Evolutionary conservation across 768 basidiomycete species (phyloP).

Genomic region (Kwoniella sp.): DNA sequence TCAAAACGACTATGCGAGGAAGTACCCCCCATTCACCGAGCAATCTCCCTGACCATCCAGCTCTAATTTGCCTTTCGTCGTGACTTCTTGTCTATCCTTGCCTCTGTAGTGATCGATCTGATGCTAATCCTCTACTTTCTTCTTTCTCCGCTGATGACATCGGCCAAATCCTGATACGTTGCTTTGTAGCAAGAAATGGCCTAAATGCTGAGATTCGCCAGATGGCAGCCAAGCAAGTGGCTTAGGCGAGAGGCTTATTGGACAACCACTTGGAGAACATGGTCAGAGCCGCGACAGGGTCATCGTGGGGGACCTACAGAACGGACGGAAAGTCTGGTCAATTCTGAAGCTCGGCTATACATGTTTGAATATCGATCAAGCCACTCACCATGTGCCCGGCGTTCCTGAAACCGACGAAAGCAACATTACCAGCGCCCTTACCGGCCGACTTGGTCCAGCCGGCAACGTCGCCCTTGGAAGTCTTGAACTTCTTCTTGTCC

Average conservation of each 20-base stretch:
- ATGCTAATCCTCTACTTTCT: no score
- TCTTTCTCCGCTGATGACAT: no score
- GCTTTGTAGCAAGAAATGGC: no score
- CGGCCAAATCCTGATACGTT: no score
- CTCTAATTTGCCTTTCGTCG: no score
- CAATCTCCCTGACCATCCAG: no score
- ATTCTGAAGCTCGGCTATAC: not conserved
- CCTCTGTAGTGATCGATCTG: no score
- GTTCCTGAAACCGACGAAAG: conserved; percentile 74
- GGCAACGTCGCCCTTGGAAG: conserved; percentile 62
- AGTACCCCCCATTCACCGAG: no score
- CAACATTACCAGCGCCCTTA: conserved; percentile 77
- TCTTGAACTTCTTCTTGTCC: conserved; percentile 62
- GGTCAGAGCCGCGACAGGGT: conserved; percentile 80
- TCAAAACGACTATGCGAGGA: no score
- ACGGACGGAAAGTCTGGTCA: not conserved
- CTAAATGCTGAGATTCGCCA: no score
- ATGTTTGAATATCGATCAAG: not conserved
- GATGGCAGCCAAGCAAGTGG: not conserved
- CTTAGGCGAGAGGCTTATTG: conserved; percentile 54
- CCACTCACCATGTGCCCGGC: conserved; percentile 68
- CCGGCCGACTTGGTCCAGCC: conserved; percentile 75
- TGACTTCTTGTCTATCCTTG: no score
- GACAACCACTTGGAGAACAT: conserved; percentile 59
- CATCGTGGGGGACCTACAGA: conserved; percentile 81